Evolutionary conservation across 1,284 basidiomycete genomes (phyloP).

Genomic region (Ceratobasidium sp.): DNA sequence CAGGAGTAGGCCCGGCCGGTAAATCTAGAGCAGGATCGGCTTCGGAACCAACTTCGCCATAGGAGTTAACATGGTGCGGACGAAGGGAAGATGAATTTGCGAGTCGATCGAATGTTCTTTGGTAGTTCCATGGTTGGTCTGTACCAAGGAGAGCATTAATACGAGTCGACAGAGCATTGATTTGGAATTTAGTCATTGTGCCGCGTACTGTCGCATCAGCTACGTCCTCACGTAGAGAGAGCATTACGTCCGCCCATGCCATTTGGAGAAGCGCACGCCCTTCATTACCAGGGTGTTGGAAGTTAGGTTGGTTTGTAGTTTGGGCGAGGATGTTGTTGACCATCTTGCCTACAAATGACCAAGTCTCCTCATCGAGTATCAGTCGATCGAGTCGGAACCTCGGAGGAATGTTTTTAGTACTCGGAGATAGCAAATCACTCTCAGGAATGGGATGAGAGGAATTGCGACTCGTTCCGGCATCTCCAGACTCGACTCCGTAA

Average conservation of each 20-base stretch:
- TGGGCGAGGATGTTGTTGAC: slow-evolving; percentile 18
- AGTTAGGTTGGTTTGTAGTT: neutral
- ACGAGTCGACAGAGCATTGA: slow-evolving; percentile 21
- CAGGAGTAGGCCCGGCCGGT: slow-evolving; percentile 32
- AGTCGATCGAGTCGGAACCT: slow-evolving; percentile 29
- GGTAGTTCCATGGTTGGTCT: slow-evolving; percentile 33
- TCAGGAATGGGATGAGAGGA: neutral
- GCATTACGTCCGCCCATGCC: slow-evolving; percentile 40
- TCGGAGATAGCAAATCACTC: neutral
- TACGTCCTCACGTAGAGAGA: slow-evolving; percentile 39
- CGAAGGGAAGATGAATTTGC: slow-evolving; percentile 31
- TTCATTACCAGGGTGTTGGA: slow-evolving; percentile 4
- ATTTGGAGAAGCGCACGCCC: slow-evolving; percentile 22
- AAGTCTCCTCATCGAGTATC: slow-evolving; percentile 26
- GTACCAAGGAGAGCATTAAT: slow-evolving; percentile 12
- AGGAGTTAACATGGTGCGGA: slow-evolving; percentile 24
- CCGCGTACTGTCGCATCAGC: slow-evolving; percentile 20
- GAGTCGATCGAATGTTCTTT: slow-evolving; percentile 28
- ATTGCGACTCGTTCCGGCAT: neutral
- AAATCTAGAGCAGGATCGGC: slow-evolving; percentile 37
- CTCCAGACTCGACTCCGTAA: slow-evolving; percentile 12
- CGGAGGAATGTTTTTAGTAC: neutral
- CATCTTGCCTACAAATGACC: slow-evolving; percentile 22
- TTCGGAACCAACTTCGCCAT: slow-evolving; percentile 29
- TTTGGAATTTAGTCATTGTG: neutral